Base-by-base conservation (phyloP, 768 basidiomycete species). In the Xerocomellus dryophilus region DNA sequence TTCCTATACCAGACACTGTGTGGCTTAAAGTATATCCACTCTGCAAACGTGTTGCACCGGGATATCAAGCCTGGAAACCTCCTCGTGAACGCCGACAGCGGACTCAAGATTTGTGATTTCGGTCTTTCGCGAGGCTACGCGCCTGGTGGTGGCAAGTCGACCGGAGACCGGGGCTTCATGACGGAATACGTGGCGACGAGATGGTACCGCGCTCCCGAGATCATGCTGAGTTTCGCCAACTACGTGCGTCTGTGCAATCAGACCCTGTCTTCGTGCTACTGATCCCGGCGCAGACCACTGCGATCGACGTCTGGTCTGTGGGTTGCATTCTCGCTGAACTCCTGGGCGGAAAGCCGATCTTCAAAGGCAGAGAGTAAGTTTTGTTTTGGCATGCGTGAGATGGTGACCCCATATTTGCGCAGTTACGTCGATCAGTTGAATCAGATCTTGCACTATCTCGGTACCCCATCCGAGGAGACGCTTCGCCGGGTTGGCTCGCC, bases 1-100 rank as follows among this genome's bases (percentile, higher is more conserved):
- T 99, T 98, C 81, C 77, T 99, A 57, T 99, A 99, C 71, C 97
- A 98, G 71, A 98, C 96, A 2, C 85, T 99, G 12, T 99, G 97
- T 63, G 97, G 97, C 4, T 76, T 99, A 45, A 98, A 98, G 76
- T 98, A 98, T 66, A 98, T 98, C 68, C 94, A 97, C 73, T 95
- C 93, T 43, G 94, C 95, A 32, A 96, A 97, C 62, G 95, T 97
- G n/a, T 79, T 97, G 41, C 95, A 98, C 70, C 88, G 95, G 42
- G 94, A 98, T 70, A 81, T 98, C 54, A 97, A 97, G 66, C 94
- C 94, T 3, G 93, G 93, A 54, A 97, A 96, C 71, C 78, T 94
- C 21, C 85, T 97, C 53, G 96, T 98, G 59, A 98, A 98, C 68
- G 96, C 97, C 34, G 97, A 99, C 72, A 98, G 97, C 66, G 93